These are phyloP conservation scores for Chrysoporthe austroafricana DNA, from an alignment of 2,329 filamentous ascomycete genomes.

Conservation along the genomic window DNA sequence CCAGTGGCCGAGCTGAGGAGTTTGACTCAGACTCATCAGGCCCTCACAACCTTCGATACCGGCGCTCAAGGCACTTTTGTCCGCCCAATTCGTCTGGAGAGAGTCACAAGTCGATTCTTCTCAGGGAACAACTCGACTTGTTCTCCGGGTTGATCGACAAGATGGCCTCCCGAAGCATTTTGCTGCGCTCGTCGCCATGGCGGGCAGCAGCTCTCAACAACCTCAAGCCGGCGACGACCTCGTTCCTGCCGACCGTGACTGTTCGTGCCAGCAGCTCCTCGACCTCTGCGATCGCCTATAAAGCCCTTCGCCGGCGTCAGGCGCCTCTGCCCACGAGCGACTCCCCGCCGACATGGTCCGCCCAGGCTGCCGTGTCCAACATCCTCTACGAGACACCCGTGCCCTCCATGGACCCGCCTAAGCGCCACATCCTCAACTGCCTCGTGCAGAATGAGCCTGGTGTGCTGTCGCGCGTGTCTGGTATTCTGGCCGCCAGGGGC, in stretches of 20 bases:
- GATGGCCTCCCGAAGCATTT: conserved; percentile 29
- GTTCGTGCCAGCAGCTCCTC: conserved; percentile 63
- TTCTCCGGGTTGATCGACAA: conserved; percentile 26
- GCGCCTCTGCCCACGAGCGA: conserved; percentile 81
- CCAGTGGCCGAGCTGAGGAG: conserved; percentile 1
- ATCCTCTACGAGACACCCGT: conserved; percentile 98
- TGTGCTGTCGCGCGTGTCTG: conserved; percentile 93
- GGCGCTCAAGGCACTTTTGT: neutral
- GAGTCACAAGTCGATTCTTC: conserved; percentile 24
- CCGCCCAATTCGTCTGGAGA: conserved; percentile 11
- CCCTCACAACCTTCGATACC: conserved; percentile 3
- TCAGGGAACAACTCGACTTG: conserved; percentile 16
- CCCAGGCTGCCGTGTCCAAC: conserved; percentile 92
- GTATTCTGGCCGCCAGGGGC: conserved; percentile 90
- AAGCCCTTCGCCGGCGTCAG: conserved; percentile 89
- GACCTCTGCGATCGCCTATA: conserved; percentile 94
- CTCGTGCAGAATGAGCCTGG: conserved; percentile 98
- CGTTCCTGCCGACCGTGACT: conserved; percentile 32
- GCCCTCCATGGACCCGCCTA: conserved; percentile 80
- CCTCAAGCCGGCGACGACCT: conserved; percentile 34
- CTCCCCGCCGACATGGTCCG: conserved; percentile 79
- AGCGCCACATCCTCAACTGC: conserved; percentile 96
- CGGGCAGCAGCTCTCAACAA: conserved; percentile 31
- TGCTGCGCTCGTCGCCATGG: conserved; percentile 29
- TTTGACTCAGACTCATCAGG: conserved; percentile 22